These are phyloP conservation scores for Thinopyrum elongatum DNA, from an alignment of 176 grass and related monocot species.

Conservation along the genomic window DNA sequence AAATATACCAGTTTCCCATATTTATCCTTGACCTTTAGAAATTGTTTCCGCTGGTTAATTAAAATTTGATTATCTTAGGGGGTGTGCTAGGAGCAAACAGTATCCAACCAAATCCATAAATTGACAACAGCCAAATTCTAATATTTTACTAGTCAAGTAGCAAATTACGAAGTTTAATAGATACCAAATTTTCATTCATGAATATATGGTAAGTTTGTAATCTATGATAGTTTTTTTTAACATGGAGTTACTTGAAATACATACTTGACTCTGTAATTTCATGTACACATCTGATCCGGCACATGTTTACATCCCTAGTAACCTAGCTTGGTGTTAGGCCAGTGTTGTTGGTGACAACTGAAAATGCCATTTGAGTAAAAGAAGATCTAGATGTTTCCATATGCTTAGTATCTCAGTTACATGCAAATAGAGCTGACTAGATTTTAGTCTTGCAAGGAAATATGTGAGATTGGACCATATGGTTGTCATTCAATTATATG, in stretches of 20 bases:
- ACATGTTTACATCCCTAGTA: not conserved
- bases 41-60: not conserved
- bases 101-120: not conserved
- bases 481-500: not conserved
- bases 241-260: conserved; percentile 3
- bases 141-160: not conserved
- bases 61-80: not conserved
- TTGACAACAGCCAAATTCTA: not conserved
- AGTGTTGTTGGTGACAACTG: not conserved
- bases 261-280: not conserved
- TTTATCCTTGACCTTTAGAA: conserved; percentile 3
- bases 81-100: not conserved
- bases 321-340: not conserved
- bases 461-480: conserved; percentile 4
- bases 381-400: not conserved
- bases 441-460: conserved; percentile 19
- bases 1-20: not conserved
- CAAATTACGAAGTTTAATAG: not conserved
- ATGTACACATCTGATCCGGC: not conserved
- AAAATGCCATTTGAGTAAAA: not conserved
- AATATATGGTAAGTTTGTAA: conserved; percentile 19
- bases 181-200: not conserved
- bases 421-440: not conserved
- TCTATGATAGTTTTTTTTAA: not conserved
- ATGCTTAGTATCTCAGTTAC: not conserved